These are phyloP conservation scores for Rhizophora mangle DNA, from an alignment of 345 rosid species.

Conservation along the genomic window DNA sequence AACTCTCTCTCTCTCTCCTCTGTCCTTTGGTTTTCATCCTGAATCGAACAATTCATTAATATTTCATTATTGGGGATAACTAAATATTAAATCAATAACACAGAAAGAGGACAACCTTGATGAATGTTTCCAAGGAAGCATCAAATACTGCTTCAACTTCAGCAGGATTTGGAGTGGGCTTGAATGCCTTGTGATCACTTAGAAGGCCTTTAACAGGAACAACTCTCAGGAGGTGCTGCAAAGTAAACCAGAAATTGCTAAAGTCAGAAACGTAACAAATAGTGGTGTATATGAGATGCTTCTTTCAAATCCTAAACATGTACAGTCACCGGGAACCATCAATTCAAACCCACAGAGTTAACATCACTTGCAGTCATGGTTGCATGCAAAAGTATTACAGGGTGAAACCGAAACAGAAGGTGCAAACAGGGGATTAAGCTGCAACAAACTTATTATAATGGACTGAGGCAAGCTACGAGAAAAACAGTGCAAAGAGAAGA, in stretches of 20 bases:
- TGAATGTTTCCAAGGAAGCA: slow-evolving; percentile 79
- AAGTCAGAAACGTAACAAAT: neutral
- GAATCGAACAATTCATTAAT: slow-evolving; percentile 2
- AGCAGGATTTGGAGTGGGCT: slow-evolving; percentile 63
- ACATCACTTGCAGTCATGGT: neutral
- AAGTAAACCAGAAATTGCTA: slow-evolving; percentile 13
- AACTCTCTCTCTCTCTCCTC: slow-evolving; percentile 57
- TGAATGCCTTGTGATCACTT: slow-evolving; percentile 46
- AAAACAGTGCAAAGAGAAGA: no score
- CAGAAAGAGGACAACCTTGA: slow-evolving; percentile 50
- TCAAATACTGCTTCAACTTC: slow-evolving; percentile 89
- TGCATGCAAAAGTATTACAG: no score
- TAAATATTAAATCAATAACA: neutral
- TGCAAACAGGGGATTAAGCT: no score
- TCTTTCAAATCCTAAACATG: neutral
- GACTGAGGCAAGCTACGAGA: no score
- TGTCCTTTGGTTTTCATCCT: slow-evolving; percentile 67
- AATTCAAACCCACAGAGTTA: neutral
- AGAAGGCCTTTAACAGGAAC: slow-evolving; percentile 81
- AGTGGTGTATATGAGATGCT: neutral
- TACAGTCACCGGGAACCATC: neutral
- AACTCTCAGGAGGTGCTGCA: slow-evolving; percentile 87
- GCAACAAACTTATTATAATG: no score
- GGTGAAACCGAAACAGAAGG: no score
- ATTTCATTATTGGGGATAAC: slow-evolving; percentile 10